Evolutionary conservation across 495 filamentous ascomycete species (phyloP).

Genomic region (Penicillium chermesinum): DNA sequence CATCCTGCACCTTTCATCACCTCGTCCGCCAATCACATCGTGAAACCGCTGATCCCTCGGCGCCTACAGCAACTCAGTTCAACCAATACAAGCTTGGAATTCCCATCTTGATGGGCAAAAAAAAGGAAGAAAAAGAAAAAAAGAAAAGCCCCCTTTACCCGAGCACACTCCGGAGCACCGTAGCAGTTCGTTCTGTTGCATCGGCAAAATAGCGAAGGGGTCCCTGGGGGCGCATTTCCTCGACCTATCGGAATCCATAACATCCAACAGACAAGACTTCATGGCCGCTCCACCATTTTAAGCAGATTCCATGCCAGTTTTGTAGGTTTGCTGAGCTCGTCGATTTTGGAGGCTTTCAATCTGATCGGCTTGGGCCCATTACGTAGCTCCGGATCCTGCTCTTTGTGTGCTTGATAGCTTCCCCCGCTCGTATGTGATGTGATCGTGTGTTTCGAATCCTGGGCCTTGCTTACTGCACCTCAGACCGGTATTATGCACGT

Average conservation of each 20-base stretch:
- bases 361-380: background rate
- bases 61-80: conserved; percentile 16
- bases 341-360: conserved; percentile 1
- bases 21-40: conserved; percentile 20
- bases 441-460: conserved; percentile 10
- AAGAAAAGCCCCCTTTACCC: background rate
- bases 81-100: conserved; percentile 13
- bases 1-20: conserved; percentile 30
- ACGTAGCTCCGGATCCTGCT: background rate
- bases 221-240: background rate
- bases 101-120: background rate
- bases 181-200: background rate
- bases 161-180: background rate
- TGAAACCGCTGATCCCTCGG: conserved; percentile 20
- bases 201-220: background rate
- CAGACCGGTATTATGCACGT: conserved; percentile 13
- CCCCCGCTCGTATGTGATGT: conserved; percentile 18
- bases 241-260: background rate
- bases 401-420: background rate
- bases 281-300: background rate
- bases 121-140: too few relatives aligned
- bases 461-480: conserved; percentile 17
- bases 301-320: conserved; percentile 9
- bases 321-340: background rate
- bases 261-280: conserved; percentile 9